Conservation (phyloP, 2,329 filamentous ascomycete genomes). For the Grosmannia penicillata region DNA sequence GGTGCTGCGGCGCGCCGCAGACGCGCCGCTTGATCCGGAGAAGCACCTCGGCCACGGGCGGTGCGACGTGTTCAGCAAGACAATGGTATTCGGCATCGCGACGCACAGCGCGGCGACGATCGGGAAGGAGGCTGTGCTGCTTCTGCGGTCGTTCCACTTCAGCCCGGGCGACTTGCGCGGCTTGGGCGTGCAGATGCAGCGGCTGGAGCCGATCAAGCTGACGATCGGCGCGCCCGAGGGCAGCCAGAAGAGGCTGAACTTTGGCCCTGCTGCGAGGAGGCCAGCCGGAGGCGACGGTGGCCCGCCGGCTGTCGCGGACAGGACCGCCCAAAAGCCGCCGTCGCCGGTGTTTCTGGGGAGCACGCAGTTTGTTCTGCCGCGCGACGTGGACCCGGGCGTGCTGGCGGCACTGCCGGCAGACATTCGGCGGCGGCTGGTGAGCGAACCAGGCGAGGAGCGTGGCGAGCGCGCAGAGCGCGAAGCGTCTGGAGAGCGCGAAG, state of each 20-base stretch:
- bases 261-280: constrained; percentile 30
- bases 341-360: too few species aligned
- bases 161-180: constrained; percentile 87
- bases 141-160: constrained; percentile 68
- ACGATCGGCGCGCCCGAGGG: constrained; percentile 41
- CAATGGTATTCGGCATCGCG: constrained; percentile 63
- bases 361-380: constrained; percentile 84
- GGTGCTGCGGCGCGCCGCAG: constrained; percentile 74
- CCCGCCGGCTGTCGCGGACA: too few species aligned
- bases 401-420: constrained; percentile 71
- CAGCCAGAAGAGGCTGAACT: constrained; percentile 67
- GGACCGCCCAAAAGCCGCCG: neutral
- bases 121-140: constrained; percentile 69
- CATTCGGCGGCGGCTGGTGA: constrained; percentile 62
- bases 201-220: constrained; percentile 57
- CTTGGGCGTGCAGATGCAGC: constrained; percentile 85
- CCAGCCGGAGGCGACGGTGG: too few species aligned
- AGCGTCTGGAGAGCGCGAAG: too few species aligned
- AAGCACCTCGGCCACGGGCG: constrained; percentile 93
- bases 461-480: too few species aligned
- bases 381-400: constrained; percentile 67
- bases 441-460: constrained; percentile 32
- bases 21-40: constrained; percentile 78
- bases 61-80: constrained; percentile 91
- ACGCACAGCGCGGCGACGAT: constrained; percentile 61